Percentiles rank a stretch among this genome's conserved stretches.
phyloP scores from a whole-genome alignment of 1,284 basidiomycete species.

The Sanghuangporus sanghuang region DNA sequence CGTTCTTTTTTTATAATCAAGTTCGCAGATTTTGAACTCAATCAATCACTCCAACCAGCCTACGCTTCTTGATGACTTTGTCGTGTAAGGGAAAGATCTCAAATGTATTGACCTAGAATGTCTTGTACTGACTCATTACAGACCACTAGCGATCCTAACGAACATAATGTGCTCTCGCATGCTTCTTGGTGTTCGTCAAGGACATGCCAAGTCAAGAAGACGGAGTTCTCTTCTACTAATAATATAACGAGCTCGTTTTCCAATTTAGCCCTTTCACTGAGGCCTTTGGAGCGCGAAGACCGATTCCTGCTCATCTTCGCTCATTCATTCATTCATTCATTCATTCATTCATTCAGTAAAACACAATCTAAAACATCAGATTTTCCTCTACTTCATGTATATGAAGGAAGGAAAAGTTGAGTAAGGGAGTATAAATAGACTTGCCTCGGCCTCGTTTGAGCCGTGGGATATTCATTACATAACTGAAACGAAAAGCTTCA shows the following conservation, averaged over 20 bases:
- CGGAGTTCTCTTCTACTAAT: constrained; percentile 41
- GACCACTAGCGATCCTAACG: constrained; percentile 47
- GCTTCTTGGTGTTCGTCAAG: constrained; percentile 65
- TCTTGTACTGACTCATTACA: neutral
- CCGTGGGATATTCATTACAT: no score
- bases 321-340: no score
- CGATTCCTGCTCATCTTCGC: no score
- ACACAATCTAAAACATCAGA: no score
- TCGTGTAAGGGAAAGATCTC: neutral
- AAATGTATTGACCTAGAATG: neutral
- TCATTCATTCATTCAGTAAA: no score
- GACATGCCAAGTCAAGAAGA: constrained; percentile 70
- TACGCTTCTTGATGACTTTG: neutral
- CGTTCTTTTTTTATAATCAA: neutral
- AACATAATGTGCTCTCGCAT: constrained; percentile 64
- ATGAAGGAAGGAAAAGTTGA: no score
- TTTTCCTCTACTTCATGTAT: no score
- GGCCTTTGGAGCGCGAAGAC: no score
- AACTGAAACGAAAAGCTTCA: no score
- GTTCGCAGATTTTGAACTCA: neutral
- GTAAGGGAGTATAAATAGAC: no score
- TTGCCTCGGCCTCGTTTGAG: no score
- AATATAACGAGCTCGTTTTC: neutral
- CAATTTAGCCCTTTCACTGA: neutral
- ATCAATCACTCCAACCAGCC: neutral